Base-by-base conservation (phyloP, 805 yeast genomes). In the Isabelozyma rhagii region DNA sequence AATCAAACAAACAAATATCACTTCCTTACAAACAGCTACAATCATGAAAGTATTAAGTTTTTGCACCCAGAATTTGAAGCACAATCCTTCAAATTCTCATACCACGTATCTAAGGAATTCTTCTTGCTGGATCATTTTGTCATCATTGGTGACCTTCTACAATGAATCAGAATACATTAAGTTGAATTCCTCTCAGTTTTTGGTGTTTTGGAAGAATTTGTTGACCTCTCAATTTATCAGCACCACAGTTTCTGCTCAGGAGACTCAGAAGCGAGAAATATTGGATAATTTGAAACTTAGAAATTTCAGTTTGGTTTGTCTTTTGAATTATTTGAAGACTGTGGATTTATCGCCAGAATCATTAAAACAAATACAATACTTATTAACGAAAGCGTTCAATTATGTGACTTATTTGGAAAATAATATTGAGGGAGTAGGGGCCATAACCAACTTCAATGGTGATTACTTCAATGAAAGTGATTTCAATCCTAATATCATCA, bases 51-150 rank as follows among this genome's bases (percentile, higher is more conserved):
- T 74, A 9, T 59, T 74, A 51, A 72, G 78, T 67, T 74, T 72
- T 50, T 74, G 78, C 54, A 74, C 79, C 8, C 79, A 74, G 47
- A 69, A 63, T 47, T 64, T 74, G 56, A 74, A 74, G 55, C 75
- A 72, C 48, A 69, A 59, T 50, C 61, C 58, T 34, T 48, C 55
- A 31, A 61, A 57, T 27, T 48, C 54, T 10, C 58, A 57, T 6
- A 52, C 51, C 21, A 63, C 55, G 17, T 58, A 50, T 34, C 48
- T 62, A 46, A 67, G 63, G 44, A 66, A 63, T 49, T 61, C 70
- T 1, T 54, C 72, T 10, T 73, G 77, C 52, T 74, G 78, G 79
- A 60, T 71, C 5, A 64, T 72, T n/a, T 61, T 74, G 41, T 54
- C 75, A 3, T 66, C 78, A 0, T 59, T 74, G 45, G 72, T 72